A percentile compares a stretch with the other conserved stretches of the same genome.
These are phyloP conservation scores for Sutorius eximius DNA, from an alignment of 1,284 basidiomycete genomes.

Conservation along the genomic window DNA sequence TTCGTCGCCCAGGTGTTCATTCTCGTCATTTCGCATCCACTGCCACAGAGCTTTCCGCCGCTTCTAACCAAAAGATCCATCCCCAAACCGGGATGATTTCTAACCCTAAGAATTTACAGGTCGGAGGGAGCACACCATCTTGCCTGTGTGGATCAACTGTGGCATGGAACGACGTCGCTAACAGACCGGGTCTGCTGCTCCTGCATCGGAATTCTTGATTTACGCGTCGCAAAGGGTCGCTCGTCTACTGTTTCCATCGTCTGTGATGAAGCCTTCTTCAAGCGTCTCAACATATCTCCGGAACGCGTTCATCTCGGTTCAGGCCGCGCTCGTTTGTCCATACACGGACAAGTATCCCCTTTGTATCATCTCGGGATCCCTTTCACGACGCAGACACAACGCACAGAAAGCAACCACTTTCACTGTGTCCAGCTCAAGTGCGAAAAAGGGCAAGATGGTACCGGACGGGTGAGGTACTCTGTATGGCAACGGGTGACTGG, in stretches of 20 bases:
- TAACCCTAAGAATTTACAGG: conserved; percentile 35
- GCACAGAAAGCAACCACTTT: conserved; percentile 35
- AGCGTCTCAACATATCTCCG: conserved; percentile 26
- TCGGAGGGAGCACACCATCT: conserved; percentile 22
- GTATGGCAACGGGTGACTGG: conserved; percentile 1
- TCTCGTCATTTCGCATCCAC: conserved; percentile 20
- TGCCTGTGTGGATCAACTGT: conserved; percentile 20
- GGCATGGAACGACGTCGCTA: conserved; percentile 16
- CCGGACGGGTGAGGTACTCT: conserved; percentile 29
- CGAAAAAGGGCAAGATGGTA: conserved; percentile 22
- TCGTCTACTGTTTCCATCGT: conserved; percentile 9
- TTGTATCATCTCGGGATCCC: conserved; percentile 34
- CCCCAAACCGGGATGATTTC: conserved; percentile 35
- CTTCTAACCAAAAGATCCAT: conserved; percentile 38
- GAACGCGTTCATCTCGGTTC: conserved; percentile 25
- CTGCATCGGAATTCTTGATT: background rate
- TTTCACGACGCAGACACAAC: conserved; percentile 17
- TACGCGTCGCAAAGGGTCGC: conserved; percentile 5
- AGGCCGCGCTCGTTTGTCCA: conserved; percentile 2
- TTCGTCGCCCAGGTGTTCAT: conserved; percentile 32
- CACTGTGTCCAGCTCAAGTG: conserved; percentile 10
- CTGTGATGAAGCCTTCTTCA: conserved; percentile 24
- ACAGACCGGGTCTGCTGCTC: conserved; percentile 5
- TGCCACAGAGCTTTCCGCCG: conserved; percentile 22
- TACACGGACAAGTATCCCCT: conserved; percentile 26